Percentiles rank a stretch among this genome's conserved stretches.
Conservation (phyloP, 2,329 filamentous ascomycete species). For the Aspergillus novoparasiticus region DNA sequence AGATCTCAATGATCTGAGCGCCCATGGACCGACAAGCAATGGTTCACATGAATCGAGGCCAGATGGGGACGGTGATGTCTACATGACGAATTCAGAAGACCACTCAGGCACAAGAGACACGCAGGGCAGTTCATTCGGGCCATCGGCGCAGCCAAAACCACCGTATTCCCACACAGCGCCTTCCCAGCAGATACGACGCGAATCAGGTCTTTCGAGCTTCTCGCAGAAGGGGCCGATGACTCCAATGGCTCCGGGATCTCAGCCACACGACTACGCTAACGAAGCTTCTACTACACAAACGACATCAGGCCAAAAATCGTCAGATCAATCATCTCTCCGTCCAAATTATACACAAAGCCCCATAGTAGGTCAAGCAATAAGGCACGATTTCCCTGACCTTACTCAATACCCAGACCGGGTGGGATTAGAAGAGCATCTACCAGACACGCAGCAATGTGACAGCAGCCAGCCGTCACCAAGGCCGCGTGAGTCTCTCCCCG, state of each 20-base stretch:
- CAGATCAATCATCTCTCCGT: slow-evolving; percentile 69
- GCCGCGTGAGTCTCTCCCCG: slow-evolving; percentile 27
- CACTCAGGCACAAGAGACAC: slow-evolving; percentile 46
- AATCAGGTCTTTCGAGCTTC: slow-evolving; percentile 50
- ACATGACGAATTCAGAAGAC: slow-evolving; percentile 60
- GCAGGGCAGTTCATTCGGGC: slow-evolving; percentile 52
- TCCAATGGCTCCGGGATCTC: slow-evolving; percentile 60
- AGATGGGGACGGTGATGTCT: slow-evolving; percentile 58
- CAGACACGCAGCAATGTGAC: slow-evolving; percentile 63
- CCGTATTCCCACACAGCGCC: slow-evolving; percentile 50
- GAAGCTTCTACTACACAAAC: slow-evolving; percentile 87
- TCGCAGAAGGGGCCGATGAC: slow-evolving; percentile 58
- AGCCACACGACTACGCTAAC: slow-evolving; percentile 69
- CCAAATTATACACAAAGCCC: slow-evolving; percentile 68
- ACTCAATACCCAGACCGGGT: slow-evolving; percentile 51
- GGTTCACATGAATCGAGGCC: slow-evolving; percentile 49
- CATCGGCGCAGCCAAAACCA: slow-evolving; percentile 52
- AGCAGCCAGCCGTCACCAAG: slow-evolving; percentile 37
- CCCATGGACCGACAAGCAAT: slow-evolving; percentile 56
- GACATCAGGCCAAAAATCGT: slow-evolving; percentile 80
- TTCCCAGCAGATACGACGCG: slow-evolving; percentile 47
- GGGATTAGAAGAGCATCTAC: slow-evolving; percentile 61
- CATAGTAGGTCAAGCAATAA: slow-evolving; percentile 44
- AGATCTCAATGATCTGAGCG: slow-evolving; percentile 40
- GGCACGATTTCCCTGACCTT: slow-evolving; percentile 58